Evolutionary conservation across 2,329 filamentous ascomycete species (phyloP).

Genomic region (Acrocalymma vagum): DNA sequence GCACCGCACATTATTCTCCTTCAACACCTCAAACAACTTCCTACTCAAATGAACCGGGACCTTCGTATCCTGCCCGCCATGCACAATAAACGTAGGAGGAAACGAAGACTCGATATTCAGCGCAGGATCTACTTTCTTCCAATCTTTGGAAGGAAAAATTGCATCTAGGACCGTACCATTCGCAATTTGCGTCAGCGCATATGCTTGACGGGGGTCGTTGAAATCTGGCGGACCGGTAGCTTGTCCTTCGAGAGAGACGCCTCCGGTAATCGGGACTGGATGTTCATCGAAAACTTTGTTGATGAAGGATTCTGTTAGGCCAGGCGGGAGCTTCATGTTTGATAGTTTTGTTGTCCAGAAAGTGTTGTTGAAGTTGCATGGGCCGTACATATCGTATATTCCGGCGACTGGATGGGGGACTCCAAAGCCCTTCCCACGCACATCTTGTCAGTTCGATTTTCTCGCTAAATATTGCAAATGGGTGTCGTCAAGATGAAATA

Average conservation of each 20-base stretch:
- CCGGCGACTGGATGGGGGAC: conserved; percentile 9
- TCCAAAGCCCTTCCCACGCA: conserved; percentile 19
- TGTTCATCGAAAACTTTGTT: conserved; percentile 9
- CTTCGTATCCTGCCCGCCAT: conserved; percentile 21
- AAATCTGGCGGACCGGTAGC: conserved; percentile 6
- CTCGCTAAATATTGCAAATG: neutral
- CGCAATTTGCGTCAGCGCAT: conserved; percentile 19
- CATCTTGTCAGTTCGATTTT: no score
- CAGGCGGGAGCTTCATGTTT: conserved; percentile 9
- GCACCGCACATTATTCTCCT: conserved; percentile 6
- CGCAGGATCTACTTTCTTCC: conserved; percentile 14
- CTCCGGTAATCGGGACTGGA: conserved; percentile 15
- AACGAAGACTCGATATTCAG: conserved; percentile 10
- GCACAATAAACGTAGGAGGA: conserved; percentile 24
- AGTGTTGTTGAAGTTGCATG: conserved; percentile 17
- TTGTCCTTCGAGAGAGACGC: conserved; percentile 25
- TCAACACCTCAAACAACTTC: conserved; percentile 12
- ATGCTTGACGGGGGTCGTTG: conserved; percentile 13
- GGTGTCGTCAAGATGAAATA: no score
- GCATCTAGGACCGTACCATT: conserved; percentile 16
- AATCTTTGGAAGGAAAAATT: conserved; percentile 10
- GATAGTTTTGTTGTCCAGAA: conserved; percentile 18
- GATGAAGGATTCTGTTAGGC: no score
- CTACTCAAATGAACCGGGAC: conserved; percentile 18
- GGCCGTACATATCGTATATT: conserved; percentile 23